These are phyloP conservation scores for Colletotrichum sp. DNA, from an alignment of 2,329 filamentous ascomycete species.

Conservation along the genomic window DNA sequence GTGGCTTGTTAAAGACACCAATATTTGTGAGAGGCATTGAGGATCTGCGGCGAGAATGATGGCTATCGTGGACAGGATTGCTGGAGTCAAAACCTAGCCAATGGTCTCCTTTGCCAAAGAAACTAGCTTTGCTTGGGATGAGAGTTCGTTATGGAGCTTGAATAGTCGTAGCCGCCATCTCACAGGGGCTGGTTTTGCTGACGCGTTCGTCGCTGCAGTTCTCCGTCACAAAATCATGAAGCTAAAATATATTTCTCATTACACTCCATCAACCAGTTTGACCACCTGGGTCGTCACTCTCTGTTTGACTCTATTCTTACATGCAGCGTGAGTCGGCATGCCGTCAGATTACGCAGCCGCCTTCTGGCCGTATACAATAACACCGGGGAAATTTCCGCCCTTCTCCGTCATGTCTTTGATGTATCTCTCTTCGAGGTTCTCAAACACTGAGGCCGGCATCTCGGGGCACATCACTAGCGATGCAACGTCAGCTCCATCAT, in stretches of 20 bases:
- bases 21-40: fast-evolving
- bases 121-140: background rate
- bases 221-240: fast-evolving
- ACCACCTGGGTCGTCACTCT: background rate
- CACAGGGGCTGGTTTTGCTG: background rate
- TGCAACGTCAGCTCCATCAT: background rate
- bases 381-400: background rate
- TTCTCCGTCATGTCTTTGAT: slow-evolving; percentile 12
- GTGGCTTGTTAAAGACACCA: background rate
- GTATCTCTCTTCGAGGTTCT: slow-evolving; percentile 5
- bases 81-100: background rate
- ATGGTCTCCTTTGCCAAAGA: fast-evolving
- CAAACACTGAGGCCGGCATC: background rate
- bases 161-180: background rate
- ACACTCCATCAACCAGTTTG: fast-evolving
- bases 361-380: background rate
- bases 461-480: background rate
- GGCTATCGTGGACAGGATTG: background rate
- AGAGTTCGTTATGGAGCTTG: background rate
- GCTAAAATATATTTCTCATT: fast-evolving
- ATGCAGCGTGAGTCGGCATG: background rate
- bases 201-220: fast-evolving
- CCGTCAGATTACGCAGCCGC: background rate
- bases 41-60: background rate
- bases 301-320: background rate